Evolutionary conservation across 495 filamentous ascomycete species (phyloP), one percentile per base, ranked within the genome.

Genomic region (Podospora pseudocomata): DNA sequence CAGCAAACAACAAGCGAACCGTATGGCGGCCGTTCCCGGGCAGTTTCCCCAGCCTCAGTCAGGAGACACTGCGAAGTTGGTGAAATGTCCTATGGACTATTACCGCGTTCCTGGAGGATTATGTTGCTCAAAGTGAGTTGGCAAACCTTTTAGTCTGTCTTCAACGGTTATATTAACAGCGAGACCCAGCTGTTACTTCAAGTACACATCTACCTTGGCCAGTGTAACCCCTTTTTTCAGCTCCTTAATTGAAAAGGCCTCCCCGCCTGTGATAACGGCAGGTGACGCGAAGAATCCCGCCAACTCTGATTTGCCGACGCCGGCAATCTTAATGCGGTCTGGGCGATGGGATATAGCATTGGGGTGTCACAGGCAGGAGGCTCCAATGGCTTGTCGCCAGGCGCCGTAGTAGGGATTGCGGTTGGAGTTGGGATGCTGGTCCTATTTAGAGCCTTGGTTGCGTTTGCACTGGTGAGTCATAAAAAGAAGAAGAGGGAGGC

Each of bases 211-310:
- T 16, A 7, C 13, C 7, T 64, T 76, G 20, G 72, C 72, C 60
- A 61, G 11, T 64, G 72, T 71, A 32, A 76, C 74, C 0, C 72
- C 74, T 30, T 76, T 72, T 67, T 74, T 74, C 72, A 67, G 63
- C 69, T 70, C 66, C 23, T 67, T 76, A 55, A 20, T 9, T 2
- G 53, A n/a, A 9, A 44, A n/a, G 6, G 57, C 62, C 19, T 65
- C 53, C 6, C 74, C 74, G 5, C 74, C 72, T 0, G 65, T 67
- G 26, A 61, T 76, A 39, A 76, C 72, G 1, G 65, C 67, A 34
- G 72, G 74, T 6, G 59, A 67, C 2, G 30, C 64, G 4, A 54
- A 28, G 58, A 68, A 71, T 53, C 74, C 72, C 7, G 72, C 68
- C 32, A 63, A 74, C 44, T 66, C 69, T 2, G 58, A 66, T 9